Conservation (phyloP, 768 basidiomycete species). For the Lactarius sp. region DNA sequence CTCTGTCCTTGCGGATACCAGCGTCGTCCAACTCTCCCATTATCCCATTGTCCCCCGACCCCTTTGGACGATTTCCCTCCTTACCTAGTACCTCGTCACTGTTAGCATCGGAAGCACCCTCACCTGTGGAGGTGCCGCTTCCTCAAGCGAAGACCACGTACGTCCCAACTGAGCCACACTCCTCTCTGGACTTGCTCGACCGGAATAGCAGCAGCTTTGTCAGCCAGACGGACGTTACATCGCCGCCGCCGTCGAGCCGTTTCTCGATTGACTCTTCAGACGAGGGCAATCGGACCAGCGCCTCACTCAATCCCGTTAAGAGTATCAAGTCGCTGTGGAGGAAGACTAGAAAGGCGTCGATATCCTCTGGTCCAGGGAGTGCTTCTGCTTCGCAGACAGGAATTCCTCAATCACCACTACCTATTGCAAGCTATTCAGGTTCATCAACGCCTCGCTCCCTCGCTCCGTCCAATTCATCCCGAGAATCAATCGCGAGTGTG, state of each 20-base stretch:
- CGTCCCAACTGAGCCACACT: conserved; percentile 9
- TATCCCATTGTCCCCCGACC: conserved; percentile 83
- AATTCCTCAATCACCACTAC: conserved; percentile 13
- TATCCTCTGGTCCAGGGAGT: conserved; percentile 32
- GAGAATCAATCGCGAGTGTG: conserved; percentile 20
- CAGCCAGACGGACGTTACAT: conserved; percentile 12
- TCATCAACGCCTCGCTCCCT: conserved; percentile 8
- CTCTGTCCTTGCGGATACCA: conserved; percentile 30
- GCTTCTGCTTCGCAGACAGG: conserved; percentile 5
- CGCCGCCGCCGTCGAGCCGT: conserved; percentile 38
- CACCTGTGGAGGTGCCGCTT: neutral
- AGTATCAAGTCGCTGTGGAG: conserved; percentile 75
- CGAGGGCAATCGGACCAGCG: conserved; percentile 31
- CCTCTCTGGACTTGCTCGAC: neutral
- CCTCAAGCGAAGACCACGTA: conserved; percentile 3
- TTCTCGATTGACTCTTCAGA: conserved; percentile 73
- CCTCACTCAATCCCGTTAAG: conserved; percentile 68
- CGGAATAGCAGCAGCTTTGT: neutral
- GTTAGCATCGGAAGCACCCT: conserved; percentile 6
- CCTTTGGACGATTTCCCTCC: conserved; percentile 70
- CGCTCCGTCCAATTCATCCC: neutral
- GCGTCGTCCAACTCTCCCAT: conserved; percentile 46
- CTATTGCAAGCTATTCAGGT: conserved; percentile 11
- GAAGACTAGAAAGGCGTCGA: conserved; percentile 53
- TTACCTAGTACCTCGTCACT: conserved; percentile 6